Evolutionary conservation across 2,329 filamentous ascomycete genomes (phyloP).

Genomic region (Fusarium pseudocircinatum): DNA sequence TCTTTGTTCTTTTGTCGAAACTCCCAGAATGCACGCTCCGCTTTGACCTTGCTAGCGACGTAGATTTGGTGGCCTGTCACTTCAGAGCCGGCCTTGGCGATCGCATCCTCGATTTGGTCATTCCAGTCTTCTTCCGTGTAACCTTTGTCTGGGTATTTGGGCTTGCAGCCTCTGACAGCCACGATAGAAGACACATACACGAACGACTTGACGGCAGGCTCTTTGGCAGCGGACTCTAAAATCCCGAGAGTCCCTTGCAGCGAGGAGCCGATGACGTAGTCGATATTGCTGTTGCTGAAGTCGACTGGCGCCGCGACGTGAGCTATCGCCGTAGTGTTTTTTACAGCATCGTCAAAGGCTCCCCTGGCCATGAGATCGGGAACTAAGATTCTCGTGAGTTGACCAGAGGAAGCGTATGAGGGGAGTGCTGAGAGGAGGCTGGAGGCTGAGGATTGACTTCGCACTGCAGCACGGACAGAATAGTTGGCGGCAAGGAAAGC

Average conservation of each 20-base stretch:
- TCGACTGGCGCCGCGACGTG: constrained; percentile 10
- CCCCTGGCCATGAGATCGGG: not conserved
- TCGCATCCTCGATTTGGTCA: constrained; percentile 7
- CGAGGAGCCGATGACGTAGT: constrained; percentile 13
- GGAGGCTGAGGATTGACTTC: constrained; percentile 8
- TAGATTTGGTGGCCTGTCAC: constrained; percentile 19
- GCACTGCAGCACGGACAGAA: constrained; percentile 3
- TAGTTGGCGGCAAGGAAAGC: constrained; percentile 12
- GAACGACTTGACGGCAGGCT: not conserved
- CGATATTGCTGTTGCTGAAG: constrained; percentile 7
- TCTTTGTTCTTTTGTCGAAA: not conserved
- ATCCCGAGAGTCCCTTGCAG: constrained; percentile 8
- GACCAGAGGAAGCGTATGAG: not conserved
- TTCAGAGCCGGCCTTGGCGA: not conserved
- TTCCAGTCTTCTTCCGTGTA: constrained; percentile 22
- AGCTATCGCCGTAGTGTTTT: not conserved
- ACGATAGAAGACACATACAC: constrained; percentile 15
- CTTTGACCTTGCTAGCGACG: constrained; percentile 15
- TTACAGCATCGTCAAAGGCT: constrained; percentile 7
- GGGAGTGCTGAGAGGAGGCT: constrained; percentile 2
- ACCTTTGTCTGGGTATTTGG: not conserved
- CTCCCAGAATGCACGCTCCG: constrained; percentile 20
- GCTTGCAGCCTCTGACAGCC: not conserved
- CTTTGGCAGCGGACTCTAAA: not conserved
- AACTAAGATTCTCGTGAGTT: not conserved